These are phyloP conservation scores for Zea luxurians DNA, from an alignment of 176 grass and related monocot genomes.

Conservation along the genomic window DNA sequence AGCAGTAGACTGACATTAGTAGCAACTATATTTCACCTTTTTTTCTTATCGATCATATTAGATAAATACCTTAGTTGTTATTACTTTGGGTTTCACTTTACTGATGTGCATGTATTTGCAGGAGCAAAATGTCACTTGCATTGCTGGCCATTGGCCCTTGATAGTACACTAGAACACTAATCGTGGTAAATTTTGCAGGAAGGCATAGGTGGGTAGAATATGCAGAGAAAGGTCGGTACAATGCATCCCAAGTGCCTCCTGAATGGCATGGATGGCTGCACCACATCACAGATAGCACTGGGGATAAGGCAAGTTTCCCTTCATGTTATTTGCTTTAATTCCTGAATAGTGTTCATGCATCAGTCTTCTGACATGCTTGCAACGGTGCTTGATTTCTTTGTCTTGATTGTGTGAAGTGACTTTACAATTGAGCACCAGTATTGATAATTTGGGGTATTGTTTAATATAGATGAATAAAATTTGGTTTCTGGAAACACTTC, in stretches of 20 bases:
- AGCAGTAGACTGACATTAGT: neutral
- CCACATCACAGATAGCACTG: constrained; percentile 75
- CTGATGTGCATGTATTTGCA: neutral
- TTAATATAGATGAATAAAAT: neutral
- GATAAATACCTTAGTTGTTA: constrained; percentile 12
- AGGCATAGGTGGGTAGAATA: constrained; percentile 94
- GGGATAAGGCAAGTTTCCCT: constrained; percentile 61
- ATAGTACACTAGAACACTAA: constrained; percentile 15
- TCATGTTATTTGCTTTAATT: neutral
- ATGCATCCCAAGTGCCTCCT: constrained; percentile 91
- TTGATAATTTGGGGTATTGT: neutral
- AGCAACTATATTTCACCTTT: neutral
- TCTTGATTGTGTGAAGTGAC: neutral
- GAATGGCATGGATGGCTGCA: constrained; percentile 99
- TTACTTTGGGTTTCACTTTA: neutral
- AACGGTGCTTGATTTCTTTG: neutral
- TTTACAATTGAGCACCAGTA: neutral
- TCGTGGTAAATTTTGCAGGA: constrained; percentile 50
- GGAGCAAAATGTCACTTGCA: neutral
- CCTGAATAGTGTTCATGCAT: neutral
- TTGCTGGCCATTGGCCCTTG: neutral
- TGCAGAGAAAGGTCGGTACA: constrained; percentile 74
- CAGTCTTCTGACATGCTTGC: neutral
- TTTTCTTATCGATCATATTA: neutral
- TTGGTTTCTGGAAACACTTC: neutral